Conservation (phyloP, 176 grass and related monocot genomes). For the Ensete glaucum region DNA sequence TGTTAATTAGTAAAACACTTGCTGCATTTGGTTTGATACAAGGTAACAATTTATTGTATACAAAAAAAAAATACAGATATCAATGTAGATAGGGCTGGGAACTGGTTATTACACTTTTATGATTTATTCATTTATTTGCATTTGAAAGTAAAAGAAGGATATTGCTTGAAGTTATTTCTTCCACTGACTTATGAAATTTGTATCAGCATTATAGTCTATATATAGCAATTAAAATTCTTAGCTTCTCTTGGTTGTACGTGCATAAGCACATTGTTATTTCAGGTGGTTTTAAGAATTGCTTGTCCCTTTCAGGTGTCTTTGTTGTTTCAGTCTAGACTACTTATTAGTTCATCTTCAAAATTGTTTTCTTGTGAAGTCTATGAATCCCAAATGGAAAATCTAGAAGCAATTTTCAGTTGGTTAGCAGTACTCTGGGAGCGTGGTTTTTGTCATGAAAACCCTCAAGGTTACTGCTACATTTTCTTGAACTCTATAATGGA, state of each 20-base stretch:
- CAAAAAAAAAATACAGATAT: neutral
- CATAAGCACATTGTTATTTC: neutral
- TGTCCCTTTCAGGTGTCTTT: conserved; percentile 43
- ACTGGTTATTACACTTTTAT: neutral
- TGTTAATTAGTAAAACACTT: neutral
- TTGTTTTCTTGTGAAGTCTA: conserved; percentile 21
- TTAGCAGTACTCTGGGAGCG: conserved; percentile 85
- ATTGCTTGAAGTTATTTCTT: neutral
- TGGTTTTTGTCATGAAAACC: conserved; percentile 90
- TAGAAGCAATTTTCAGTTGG: conserved; percentile 63
- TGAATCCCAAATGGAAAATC: conserved; percentile 67
- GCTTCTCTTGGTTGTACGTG: neutral
- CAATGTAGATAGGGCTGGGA: neutral
- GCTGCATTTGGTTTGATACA: neutral
- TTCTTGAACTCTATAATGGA: neutral
- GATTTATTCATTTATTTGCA: neutral
- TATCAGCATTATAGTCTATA: neutral
- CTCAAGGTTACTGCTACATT: conserved; percentile 47
- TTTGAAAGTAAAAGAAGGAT: neutral
- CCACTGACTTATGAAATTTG: neutral
- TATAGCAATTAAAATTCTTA: neutral
- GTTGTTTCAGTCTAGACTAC: conserved; percentile 55
- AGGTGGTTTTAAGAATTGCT: neutral
- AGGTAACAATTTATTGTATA: neutral
- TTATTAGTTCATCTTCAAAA: conserved; percentile 25